phyloP scores from a whole-genome alignment of 108 stramenopile species.

The Skeletonema grethae region DNA sequence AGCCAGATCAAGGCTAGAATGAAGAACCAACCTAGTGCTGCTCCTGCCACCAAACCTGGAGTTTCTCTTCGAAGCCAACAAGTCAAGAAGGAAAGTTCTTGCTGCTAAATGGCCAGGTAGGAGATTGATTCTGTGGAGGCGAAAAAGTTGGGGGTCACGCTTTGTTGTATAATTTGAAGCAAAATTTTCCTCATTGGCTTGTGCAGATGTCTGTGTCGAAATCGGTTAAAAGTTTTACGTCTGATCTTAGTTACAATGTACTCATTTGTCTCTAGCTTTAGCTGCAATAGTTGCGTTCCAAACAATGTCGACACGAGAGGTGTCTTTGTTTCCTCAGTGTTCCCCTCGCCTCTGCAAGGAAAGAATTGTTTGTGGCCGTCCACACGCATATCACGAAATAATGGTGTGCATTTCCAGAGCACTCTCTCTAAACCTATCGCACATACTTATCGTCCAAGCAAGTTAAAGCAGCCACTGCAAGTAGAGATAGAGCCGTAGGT shows the following conservation, averaged over 20 bases:
- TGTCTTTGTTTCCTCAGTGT: too few species aligned
- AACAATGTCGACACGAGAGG: too few species aligned
- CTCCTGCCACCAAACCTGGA: slow-evolving; percentile 70
- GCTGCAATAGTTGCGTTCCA: too few species aligned
- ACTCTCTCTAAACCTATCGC: too few species aligned
- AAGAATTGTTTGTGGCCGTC: too few species aligned
- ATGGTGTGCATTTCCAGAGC: too few species aligned
- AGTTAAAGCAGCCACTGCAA: too few species aligned
- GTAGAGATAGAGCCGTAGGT: too few species aligned
- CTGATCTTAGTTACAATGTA: background rate
- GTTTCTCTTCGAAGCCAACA: slow-evolving; percentile 79
- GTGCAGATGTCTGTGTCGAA: slow-evolving; percentile 2
- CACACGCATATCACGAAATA: too few species aligned
- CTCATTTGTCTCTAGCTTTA: background rate
- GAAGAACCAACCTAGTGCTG: slow-evolving; percentile 91
- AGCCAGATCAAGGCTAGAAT: slow-evolving; percentile 97
- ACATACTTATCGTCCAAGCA: too few species aligned
- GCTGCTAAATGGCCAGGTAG: slow-evolving; percentile 68
- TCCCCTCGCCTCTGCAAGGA: too few species aligned
- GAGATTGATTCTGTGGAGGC: slow-evolving; percentile 5
- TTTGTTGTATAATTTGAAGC: background rate
- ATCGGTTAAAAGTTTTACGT: slow-evolving; percentile 4
- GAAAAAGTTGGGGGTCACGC: background rate
- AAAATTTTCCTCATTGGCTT: background rate
- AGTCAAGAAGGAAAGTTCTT: slow-evolving; percentile 79